Evolutionary conservation across 2,329 filamentous ascomycete genomes (phyloP).

Genomic region (Trichoderma gracile): DNA sequence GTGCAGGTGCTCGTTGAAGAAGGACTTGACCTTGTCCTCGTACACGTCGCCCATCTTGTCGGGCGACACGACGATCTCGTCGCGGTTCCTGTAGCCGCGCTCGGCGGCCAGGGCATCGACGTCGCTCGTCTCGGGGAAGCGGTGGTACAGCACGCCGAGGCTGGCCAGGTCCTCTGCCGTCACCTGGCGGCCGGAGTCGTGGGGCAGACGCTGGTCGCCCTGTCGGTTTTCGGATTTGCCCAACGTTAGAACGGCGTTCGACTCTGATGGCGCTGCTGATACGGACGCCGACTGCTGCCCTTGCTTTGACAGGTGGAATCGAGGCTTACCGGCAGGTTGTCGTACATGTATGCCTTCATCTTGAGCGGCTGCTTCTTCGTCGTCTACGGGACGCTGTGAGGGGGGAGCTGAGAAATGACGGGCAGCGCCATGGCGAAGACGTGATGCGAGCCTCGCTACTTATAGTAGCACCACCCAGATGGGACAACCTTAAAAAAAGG

Average conservation of each 20-base stretch:
- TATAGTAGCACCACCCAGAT: too few species aligned
- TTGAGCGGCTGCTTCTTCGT: neutral
- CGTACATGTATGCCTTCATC: constrained; percentile 62
- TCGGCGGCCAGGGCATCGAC: constrained; percentile 74
- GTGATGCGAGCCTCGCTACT: neutral
- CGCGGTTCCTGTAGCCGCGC: constrained; percentile 89
- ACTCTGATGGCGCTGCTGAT: too few species aligned
- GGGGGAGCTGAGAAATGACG: neutral
- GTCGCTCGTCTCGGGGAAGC: constrained; percentile 61
- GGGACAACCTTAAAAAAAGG: too few species aligned
- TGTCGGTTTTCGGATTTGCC: constrained; percentile 39
- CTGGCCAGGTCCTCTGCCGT: constrained; percentile 63
- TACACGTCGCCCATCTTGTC: constrained; percentile 81
- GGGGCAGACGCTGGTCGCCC: constrained; percentile 91
- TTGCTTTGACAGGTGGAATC: too few species aligned
- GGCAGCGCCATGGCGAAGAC: constrained; percentile 8
- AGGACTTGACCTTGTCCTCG: constrained; percentile 89
- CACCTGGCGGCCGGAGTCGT: constrained; percentile 78
- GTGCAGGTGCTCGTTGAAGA: constrained; percentile 94
- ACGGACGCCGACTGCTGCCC: neutral
- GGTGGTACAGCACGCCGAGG: constrained; percentile 79
- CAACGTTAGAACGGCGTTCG: neutral
- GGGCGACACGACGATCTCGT: constrained; percentile 88
- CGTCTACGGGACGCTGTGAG: constrained; percentile 3
- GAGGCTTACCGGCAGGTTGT: constrained; percentile 55